Conservation (phyloP, 768 basidiomycete species). For the Lentinula raphanica region DNA sequence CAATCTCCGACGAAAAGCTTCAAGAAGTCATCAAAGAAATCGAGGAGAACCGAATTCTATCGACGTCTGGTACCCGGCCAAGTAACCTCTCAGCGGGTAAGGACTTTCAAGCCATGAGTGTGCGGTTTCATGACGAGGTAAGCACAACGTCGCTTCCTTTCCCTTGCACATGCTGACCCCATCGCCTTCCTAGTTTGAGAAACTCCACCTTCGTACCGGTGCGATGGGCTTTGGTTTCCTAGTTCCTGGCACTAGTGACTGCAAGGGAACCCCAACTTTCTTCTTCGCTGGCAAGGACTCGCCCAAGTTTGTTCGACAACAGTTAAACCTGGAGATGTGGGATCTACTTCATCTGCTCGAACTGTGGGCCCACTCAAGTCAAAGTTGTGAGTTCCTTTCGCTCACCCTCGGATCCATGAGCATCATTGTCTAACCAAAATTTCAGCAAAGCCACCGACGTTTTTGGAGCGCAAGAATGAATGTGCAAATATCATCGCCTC, state of each 20-base stretch:
- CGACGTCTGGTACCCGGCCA: neutral
- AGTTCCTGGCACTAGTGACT: neutral
- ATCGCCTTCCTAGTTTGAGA: neutral
- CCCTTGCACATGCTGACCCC: neutral
- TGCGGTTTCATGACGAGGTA: no score
- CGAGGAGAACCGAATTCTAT: neutral
- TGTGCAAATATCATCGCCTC: constrained; percentile 4
- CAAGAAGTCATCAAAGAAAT: neutral
- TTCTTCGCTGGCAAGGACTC: neutral
- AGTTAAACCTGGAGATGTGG: neutral
- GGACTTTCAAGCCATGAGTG: neutral
- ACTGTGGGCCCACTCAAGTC: neutral
- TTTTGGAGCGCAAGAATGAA: neutral
- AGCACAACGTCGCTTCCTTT: no score
- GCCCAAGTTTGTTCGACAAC: neutral
- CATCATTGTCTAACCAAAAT: neutral
- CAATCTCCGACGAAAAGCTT: neutral
- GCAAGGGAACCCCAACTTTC: neutral
- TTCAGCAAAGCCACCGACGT: neutral
- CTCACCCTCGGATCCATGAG: no score
- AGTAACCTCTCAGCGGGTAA: neutral
- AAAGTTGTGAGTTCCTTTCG: neutral
- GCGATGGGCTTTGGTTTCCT: neutral
- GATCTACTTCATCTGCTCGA: neutral
- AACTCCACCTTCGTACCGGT: neutral